Conservation (phyloP, 1,284 basidiomycete species). For the Dichomitus squalens region DNA sequence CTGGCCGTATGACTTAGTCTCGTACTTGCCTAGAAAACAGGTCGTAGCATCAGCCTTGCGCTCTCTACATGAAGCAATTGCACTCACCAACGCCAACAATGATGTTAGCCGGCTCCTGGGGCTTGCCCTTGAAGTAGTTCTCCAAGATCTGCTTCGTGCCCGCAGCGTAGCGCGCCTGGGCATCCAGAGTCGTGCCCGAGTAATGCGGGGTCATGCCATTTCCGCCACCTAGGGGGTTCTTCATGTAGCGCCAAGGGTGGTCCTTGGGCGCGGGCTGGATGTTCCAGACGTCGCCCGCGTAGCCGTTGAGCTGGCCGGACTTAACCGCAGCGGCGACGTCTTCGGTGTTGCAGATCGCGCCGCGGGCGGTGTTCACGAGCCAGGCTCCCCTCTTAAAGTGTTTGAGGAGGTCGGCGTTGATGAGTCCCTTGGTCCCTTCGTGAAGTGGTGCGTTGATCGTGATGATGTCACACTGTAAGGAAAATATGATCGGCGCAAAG, state of each 20-base stretch:
- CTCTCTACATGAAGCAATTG: neutral
- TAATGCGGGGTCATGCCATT: conserved; percentile 89
- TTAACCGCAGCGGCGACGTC: conserved; percentile 80
- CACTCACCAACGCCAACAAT: conserved; percentile 63
- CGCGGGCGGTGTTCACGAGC: conserved; percentile 93
- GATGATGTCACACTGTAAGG: conserved; percentile 71
- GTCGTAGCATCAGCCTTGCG: neutral
- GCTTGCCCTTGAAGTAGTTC: conserved; percentile 71
- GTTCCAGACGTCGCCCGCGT: conserved; percentile 76
- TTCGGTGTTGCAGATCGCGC: conserved; percentile 87
- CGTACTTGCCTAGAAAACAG: conserved; percentile 44
- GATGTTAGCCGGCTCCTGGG: conserved; percentile 80
- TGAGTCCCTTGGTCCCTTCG: conserved; percentile 80
- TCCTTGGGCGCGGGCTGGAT: conserved; percentile 85
- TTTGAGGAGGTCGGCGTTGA: conserved; percentile 82
- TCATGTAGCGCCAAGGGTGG: conserved; percentile 85
- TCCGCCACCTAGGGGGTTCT: conserved; percentile 79
- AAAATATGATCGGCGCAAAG: neutral
- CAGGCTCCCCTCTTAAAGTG: conserved; percentile 91
- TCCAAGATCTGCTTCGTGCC: conserved; percentile 83
- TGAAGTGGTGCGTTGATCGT: conserved; percentile 93
- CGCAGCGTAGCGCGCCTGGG: conserved; percentile 85
- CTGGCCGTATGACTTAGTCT: conserved; percentile 54
- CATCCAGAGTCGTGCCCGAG: conserved; percentile 90
- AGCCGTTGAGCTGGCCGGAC: conserved; percentile 76